Conservation (phyloP, 2,329 filamentous ascomycete genomes). For the Monosporascus cannonballus region DNA sequence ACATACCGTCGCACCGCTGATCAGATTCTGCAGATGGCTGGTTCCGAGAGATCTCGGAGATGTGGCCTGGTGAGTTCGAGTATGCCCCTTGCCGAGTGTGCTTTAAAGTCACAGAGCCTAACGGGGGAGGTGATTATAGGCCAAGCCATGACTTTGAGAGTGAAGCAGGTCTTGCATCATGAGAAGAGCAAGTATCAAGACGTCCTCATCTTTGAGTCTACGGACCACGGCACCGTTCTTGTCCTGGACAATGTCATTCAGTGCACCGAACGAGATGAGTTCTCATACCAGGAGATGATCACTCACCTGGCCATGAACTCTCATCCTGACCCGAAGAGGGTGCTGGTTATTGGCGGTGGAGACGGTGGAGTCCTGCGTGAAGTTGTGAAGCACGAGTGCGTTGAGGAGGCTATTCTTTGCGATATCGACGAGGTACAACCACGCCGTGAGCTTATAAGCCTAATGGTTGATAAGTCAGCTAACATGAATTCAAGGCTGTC, state of each 20-base stretch:
- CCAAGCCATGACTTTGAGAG: conserved; percentile 97
- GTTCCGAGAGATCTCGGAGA: conserved; percentile 98
- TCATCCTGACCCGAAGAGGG: conserved; percentile 96
- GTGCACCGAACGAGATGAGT: conserved; percentile 97
- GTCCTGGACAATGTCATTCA: conserved; percentile 99
- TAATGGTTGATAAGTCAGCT: background rate
- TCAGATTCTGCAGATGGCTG: conserved; percentile 71
- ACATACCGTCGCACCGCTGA: conserved; percentile 6
- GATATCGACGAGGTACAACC: conserved; percentile 85
- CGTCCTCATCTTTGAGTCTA: conserved; percentile 97
- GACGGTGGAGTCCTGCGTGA: conserved; percentile 97
- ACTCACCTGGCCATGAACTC: conserved; percentile 97
- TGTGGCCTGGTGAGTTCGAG: conserved; percentile 72
- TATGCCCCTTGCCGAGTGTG: background rate
- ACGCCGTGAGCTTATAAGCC: conserved; percentile 40
- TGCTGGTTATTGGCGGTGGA: conserved; percentile 95
- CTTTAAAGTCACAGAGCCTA: background rate
- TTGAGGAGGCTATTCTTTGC: conserved; percentile 93
- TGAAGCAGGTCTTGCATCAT: conserved; percentile 97
- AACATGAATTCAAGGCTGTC: conserved; percentile 58
- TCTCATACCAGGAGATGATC: conserved; percentile 99
- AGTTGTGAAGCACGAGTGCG: conserved; percentile 96
- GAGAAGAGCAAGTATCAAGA: conserved; percentile 99
- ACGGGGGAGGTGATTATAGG: conserved; percentile 39
- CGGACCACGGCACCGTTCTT: conserved; percentile 90